Conservation (phyloP, 1,284 basidiomycete species). For the Lentinula novae-zelandiae region DNA sequence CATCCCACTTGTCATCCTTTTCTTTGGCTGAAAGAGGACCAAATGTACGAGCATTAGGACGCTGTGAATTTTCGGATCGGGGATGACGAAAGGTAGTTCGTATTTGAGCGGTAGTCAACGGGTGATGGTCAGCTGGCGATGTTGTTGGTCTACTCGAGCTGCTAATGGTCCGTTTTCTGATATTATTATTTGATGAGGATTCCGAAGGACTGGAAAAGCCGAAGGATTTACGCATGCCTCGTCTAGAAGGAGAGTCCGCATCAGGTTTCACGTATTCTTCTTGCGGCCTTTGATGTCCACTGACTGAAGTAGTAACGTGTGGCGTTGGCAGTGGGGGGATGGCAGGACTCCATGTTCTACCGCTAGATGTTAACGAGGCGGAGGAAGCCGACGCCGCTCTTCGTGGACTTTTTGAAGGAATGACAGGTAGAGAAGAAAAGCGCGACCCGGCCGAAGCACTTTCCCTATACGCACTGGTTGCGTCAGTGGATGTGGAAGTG, state of each 20-base stretch:
- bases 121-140: neutral
- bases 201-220: neutral
- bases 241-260: neutral
- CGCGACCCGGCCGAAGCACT: neutral
- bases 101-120: neutral
- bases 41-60: conserved; percentile 14
- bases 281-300: neutral
- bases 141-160: neutral
- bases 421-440: neutral
- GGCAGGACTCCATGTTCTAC: neutral
- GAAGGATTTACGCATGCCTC: neutral
- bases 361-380: neutral
- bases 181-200: neutral
- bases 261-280: neutral
- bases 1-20: conserved; percentile 68
- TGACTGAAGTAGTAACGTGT: neutral
- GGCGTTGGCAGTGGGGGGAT: neutral
- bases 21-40: conserved; percentile 54
- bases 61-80: neutral
- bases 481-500: neutral
- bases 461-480: neutral
- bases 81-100: neutral
- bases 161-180: neutral
- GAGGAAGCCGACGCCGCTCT: conserved; percentile 15
- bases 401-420: conserved; percentile 14